phyloP scores from a whole-genome alignment of 2,329 filamentous ascomycete species.

The Dactylellina drechsleri region DNA sequence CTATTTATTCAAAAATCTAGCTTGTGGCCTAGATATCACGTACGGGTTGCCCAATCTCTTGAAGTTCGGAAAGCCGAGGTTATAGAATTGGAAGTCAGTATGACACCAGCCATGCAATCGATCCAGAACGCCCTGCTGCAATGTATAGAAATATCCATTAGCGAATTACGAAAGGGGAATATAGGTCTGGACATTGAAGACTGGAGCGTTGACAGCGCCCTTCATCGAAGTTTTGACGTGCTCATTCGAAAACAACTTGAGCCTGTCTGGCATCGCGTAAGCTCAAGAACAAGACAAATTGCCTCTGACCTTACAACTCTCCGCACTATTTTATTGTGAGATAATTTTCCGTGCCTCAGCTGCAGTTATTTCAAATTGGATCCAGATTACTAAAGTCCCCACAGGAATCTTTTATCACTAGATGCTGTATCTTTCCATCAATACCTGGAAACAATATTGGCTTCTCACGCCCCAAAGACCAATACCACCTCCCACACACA shows the following conservation, averaged over 20 bases:
- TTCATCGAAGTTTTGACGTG: conserved; percentile 91
- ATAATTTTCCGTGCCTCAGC: not conserved
- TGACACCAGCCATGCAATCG: conserved; percentile 91
- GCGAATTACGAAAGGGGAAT: conserved; percentile 91
- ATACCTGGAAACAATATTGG: conserved; percentile 92
- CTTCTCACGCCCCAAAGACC: conserved; percentile 86
- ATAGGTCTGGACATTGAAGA: conserved; percentile 84
- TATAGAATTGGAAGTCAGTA: conserved; percentile 93
- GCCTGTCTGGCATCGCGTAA: conserved; percentile 96
- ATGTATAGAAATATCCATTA: conserved; percentile 93
- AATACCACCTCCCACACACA: conserved; percentile 88
- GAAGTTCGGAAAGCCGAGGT: conserved; percentile 96
- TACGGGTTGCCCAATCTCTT: conserved; percentile 85
- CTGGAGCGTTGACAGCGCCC: conserved; percentile 92
- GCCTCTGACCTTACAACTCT: conserved; percentile 87
- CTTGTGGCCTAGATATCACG: conserved; percentile 92
- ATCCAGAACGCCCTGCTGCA: conserved; percentile 96
- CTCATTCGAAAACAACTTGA: conserved; percentile 89
- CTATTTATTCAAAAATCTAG: conserved; percentile 88
- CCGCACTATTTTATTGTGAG: conserved; percentile 79
- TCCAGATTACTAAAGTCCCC: not conserved
- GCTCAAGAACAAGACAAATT: conserved; percentile 93
- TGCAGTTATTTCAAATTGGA: not conserved
- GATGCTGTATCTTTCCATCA: conserved; percentile 92
- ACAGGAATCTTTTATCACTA: conserved; percentile 76